A percentile compares a stretch with the other conserved stretches of the same genome.
phyloP scores from a whole-genome alignment of 2,329 filamentous ascomycete genomes.

The Hypocrella siamensis region DNA sequence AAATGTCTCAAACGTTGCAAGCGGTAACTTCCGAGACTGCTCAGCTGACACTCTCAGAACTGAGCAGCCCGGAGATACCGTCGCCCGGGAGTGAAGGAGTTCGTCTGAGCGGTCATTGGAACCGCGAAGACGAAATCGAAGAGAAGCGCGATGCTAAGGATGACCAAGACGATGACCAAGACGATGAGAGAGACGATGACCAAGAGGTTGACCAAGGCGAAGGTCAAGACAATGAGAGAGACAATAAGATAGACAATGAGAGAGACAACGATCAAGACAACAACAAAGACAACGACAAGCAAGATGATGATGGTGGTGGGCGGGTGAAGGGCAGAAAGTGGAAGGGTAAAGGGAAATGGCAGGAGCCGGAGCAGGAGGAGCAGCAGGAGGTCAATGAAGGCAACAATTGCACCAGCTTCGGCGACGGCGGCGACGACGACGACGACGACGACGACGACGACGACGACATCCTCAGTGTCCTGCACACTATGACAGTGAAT shows the following conservation, averaged over 20 bases:
- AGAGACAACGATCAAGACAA: background rate
- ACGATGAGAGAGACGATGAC: too few species aligned
- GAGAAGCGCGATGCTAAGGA: too few species aligned
- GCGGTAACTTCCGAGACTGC: constrained; percentile 9
- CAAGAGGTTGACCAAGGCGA: too few species aligned
- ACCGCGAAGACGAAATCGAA: too few species aligned
- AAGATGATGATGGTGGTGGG: background rate
- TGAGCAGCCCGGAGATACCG: too few species aligned
- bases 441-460: constrained; percentile 13
- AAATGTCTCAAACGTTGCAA: constrained; percentile 12
- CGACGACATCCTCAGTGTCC: constrained; percentile 13
- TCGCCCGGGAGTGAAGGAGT: too few species aligned
- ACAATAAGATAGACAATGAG: too few species aligned
- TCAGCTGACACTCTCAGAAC: background rate
- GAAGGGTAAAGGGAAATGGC: too few species aligned
- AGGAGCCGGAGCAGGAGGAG: constrained; percentile 3
- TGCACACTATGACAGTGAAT: constrained; percentile 27
- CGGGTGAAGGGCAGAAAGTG: too few species aligned
- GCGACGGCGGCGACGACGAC: constrained; percentile 12
- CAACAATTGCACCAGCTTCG: constrained; percentile 5
- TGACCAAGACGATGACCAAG: too few species aligned
- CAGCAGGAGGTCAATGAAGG: constrained; percentile 6
- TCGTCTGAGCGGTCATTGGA: too few species aligned
- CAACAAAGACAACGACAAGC: background rate
- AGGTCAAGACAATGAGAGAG: too few species aligned